Base-by-base conservation (phyloP, 345 rosid genomes). In the Limnanthes douglasii region DNA sequence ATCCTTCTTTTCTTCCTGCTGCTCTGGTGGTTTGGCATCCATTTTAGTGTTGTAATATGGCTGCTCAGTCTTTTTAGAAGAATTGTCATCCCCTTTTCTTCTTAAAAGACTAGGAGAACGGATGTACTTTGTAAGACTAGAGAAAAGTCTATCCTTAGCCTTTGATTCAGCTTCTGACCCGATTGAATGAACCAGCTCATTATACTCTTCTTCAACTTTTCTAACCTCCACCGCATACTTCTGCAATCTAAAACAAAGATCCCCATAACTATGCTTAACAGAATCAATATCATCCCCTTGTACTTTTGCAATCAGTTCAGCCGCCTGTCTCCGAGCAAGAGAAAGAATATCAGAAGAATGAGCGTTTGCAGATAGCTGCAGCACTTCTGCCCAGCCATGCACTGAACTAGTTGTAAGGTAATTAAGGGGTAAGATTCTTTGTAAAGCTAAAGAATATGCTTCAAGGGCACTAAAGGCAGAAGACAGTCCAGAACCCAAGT, bases 361-460 rank as follows among this genome's bases (percentile, higher is more conserved):
- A 52, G 81, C 65, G 68, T 66, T 68, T 5, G 80, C 80, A 50
- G 86, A 69, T 37, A 72, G 57, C 43, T 80, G 90, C 57, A 77
- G 62, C 37, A 77, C 70, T 37, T 80, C 80, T 38, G 70, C 63
- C 96, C 96, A 86, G 38, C 80, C 78, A 53, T 74, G 79, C 34
- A 86, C 66, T 10, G 52, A 46, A 54, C 84, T 74, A 26, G 83
- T 77, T 23, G 81, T 64, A 40, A 71, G 73, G 56, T 86, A 80
- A 60, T 70, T 86, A 35, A 80, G 50, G 48, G 90, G 96, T 45
- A 86, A 65, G 35, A 80, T 66, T 63, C 86, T 80, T 60, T 70
- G 83, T 65, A 86, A 58, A 45, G 83, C 76, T 51, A 66, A 63
- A 23, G 90, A 69, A 59, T 86, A 86, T 18, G 69, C 56, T 51